These are phyloP conservation scores for Achlya hypogyna DNA, from an alignment of 352 stramenopile species.

Conservation along the genomic window DNA sequence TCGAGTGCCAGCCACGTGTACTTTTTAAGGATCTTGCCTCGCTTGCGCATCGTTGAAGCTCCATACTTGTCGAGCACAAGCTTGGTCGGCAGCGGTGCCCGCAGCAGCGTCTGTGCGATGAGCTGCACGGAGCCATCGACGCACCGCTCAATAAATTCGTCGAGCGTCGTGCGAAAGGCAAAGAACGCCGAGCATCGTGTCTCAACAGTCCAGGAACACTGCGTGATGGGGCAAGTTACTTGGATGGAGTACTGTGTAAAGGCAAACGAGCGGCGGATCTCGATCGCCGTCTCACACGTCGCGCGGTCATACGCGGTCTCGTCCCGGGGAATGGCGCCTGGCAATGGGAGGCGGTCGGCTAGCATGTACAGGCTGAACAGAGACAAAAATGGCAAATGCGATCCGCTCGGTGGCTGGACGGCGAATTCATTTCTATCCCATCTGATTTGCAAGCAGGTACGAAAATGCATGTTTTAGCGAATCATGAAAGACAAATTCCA, in stretches of 20 bases:
- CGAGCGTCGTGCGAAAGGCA: neutral
- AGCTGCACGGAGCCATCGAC: neutral
- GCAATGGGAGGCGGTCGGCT: neutral
- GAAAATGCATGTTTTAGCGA: too few species aligned
- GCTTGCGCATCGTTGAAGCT: neutral
- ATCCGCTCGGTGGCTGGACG: too few species aligned
- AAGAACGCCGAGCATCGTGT: neutral
- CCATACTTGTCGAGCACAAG: constrained; percentile 1
- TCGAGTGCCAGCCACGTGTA: neutral
- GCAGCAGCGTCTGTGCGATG: neutral
- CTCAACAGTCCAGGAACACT: neutral
- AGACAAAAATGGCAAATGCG: too few species aligned
- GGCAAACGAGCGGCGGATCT: constrained; percentile 1
- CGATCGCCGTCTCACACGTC: neutral
- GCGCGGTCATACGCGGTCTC: neutral
- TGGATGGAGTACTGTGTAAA: neutral
- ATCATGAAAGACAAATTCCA: too few species aligned
- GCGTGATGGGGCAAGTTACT: neutral
- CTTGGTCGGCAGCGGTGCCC: neutral
- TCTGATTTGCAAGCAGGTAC: too few species aligned
- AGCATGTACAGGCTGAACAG: too few species aligned
- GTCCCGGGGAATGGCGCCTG: neutral
- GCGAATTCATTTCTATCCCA: too few species aligned
- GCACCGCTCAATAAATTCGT: neutral
- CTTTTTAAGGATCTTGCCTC: neutral